Percentiles rank a stretch among this genome's conserved stretches.
Evolutionary conservation across 2,329 filamentous ascomycete genomes (phyloP).

Genomic region (Aspergillus sp.): DNA sequence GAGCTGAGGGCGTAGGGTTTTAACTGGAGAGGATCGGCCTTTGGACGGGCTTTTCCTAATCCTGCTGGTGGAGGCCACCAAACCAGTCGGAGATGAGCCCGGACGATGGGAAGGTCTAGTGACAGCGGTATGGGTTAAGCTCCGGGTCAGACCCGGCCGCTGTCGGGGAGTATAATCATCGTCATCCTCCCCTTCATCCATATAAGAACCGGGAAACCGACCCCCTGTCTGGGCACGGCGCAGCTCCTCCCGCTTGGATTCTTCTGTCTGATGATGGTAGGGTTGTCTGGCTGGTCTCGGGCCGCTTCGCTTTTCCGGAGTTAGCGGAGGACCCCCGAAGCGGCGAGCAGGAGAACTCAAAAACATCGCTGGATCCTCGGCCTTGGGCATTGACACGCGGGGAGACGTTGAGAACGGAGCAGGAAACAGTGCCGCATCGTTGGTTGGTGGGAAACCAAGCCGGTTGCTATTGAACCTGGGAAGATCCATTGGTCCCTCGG

Average conservation of each 20-base stretch:
- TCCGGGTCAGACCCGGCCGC: slow-evolving; percentile 31
- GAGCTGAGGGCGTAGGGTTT: slow-evolving; percentile 23
- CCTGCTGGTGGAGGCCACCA: slow-evolving; percentile 25
- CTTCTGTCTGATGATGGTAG: slow-evolving; percentile 42
- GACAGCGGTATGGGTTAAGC: slow-evolving; percentile 31
- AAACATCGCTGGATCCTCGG: slow-evolving; percentile 40
- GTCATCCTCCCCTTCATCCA: slow-evolving; percentile 21
- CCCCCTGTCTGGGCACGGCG: slow-evolving; percentile 23
- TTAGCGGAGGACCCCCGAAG: slow-evolving; percentile 32
- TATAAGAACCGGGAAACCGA: slow-evolving; percentile 13
- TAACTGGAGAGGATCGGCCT: slow-evolving; percentile 35
- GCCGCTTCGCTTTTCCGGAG: slow-evolving; percentile 18
- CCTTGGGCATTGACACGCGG: slow-evolving; percentile 27
- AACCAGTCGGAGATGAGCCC: slow-evolving; percentile 20
- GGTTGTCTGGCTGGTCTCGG: slow-evolving; percentile 30
- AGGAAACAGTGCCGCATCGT: slow-evolving; percentile 31
- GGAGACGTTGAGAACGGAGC: slow-evolving; percentile 39
- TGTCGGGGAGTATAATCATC: slow-evolving; percentile 27
- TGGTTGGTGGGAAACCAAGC: slow-evolving; percentile 20
- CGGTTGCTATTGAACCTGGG: slow-evolving; percentile 20
- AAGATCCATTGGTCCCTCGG: slow-evolving; percentile 25
- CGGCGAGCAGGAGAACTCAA: slow-evolving; percentile 40
- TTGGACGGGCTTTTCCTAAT: slow-evolving; percentile 35
- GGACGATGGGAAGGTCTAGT: slow-evolving; percentile 20
- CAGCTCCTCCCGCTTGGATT: slow-evolving; percentile 36